Evolutionary conservation across 2,329 filamentous ascomycete species (phyloP).

Genomic region (Huntiella abstrusa): DNA sequence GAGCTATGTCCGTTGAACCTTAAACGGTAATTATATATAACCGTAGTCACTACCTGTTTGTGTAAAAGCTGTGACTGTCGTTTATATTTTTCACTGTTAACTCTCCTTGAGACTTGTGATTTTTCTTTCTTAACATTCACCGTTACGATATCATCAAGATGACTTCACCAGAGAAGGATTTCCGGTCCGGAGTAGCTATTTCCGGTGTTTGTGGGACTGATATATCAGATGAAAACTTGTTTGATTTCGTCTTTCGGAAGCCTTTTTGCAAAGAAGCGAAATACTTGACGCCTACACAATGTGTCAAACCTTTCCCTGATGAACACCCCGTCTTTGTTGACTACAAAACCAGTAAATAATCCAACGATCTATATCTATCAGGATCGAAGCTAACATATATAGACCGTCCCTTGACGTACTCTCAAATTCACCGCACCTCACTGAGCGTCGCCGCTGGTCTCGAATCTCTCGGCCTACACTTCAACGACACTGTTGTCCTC

Average conservation of each 20-base stretch:
- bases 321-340: constrained; percentile 22
- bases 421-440: constrained; percentile 19
- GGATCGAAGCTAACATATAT: not conserved
- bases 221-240: constrained; percentile 17
- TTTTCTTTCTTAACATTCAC: not conserved
- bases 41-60: too few relatives aligned
- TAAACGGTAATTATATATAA: too few relatives aligned
- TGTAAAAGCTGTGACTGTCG: too few relatives aligned
- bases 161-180: constrained; percentile 12
- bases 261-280: constrained; percentile 19
- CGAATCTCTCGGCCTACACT: constrained; percentile 19
- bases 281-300: constrained; percentile 16
- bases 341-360: constrained; percentile 20
- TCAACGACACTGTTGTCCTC: constrained; percentile 18
- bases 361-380: not conserved
- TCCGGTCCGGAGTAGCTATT: constrained; percentile 1
- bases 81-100: too few relatives aligned
- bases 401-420: constrained; percentile 21
- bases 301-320: constrained; percentile 18
- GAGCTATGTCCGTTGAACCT: too few relatives aligned
- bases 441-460: constrained; percentile 21
- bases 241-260: constrained; percentile 21
- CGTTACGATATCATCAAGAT: not conserved
- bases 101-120: not conserved
- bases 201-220: not conserved